Evolutionary conservation across 768 basidiomycete species (phyloP), one percentile per base, ranked within the genome.

Genomic region (Hericium rajendrae): DNA sequence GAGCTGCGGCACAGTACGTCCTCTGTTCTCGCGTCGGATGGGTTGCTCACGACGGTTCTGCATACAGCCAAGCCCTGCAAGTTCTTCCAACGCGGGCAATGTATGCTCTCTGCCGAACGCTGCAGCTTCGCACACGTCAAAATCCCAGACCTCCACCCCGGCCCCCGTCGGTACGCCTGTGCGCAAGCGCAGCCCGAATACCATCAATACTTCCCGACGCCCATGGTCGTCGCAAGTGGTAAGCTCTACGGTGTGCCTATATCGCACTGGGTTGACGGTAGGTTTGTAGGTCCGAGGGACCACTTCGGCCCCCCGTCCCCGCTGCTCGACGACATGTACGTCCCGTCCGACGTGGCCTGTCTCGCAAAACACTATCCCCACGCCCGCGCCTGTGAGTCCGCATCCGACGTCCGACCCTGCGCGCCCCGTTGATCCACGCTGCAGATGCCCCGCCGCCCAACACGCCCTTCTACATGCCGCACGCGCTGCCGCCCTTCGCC

Each of bases 81-180:
- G 40, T 58, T 61, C 53, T 62, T 58, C 13, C 62, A 62, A 51
- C 57, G 51, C 41, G 62, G 55, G 13, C 28, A 15, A 15, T 62
- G 62, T 37, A 49, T 60, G 12, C 62, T 62, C 24, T 55, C 62
- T 48, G 60, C 59, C 18, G 62, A 61, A 16, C 60, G 48, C 18
- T 62, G 62, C 40, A 57, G 61, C 49, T 62, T 62, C 53, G 59
- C 62, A 12, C 62, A 62, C 38, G 55, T 62, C 26, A 62, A 55
- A 54, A 48, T 58, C 10, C 51, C 43, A 16, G 53, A 55, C 37
- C 52, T 50, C 10, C 62, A 56, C 3, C 32, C 4, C 32, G 32
- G 9, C 6, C 32, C 32, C 32, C 32, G 6, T 10, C 32, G 32
- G 8, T 32, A 32, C 9, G 6, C 32, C 32, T 32, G 32, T 10